These are phyloP conservation scores for Tolypocladium tropicale DNA, from an alignment of 2,329 filamentous ascomycete genomes.

Conservation along the genomic window DNA sequence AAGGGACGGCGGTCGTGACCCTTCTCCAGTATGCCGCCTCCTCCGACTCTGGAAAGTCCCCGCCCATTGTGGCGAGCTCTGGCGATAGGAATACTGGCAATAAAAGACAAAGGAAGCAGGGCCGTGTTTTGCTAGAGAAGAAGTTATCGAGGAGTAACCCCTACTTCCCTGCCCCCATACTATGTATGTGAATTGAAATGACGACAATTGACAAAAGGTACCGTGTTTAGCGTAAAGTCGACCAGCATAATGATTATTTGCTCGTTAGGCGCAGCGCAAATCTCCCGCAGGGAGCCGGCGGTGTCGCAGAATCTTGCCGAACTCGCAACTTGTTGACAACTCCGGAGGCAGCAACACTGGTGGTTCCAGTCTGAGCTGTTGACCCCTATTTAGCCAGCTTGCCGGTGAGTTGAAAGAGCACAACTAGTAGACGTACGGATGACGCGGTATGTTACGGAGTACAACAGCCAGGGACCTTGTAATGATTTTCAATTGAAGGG, in stretches of 20 bases:
- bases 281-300: background rate
- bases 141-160: background rate
- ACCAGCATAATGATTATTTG: background rate
- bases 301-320: no score
- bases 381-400: background rate
- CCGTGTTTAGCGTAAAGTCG: background rate
- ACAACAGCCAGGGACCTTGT: no score
- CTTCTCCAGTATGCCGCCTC: conserved; percentile 2
- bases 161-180: background rate
- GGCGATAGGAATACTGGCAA: background rate
- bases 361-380: no score
- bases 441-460: no score
- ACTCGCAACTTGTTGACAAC: no score
- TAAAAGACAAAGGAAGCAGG: background rate
- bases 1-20: background rate
- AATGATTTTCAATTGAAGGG: no score
- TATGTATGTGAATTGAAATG: background rate
- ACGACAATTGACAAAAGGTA: background rate
- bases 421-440: no score
- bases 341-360: no score
- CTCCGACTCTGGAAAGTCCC: background rate
- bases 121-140: background rate
- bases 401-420: background rate
- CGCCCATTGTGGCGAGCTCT: background rate
- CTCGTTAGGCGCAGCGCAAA: background rate